phyloP scores from a whole-genome alignment of 176 grass and related monocot species.

The Musa schizocarpa region DNA sequence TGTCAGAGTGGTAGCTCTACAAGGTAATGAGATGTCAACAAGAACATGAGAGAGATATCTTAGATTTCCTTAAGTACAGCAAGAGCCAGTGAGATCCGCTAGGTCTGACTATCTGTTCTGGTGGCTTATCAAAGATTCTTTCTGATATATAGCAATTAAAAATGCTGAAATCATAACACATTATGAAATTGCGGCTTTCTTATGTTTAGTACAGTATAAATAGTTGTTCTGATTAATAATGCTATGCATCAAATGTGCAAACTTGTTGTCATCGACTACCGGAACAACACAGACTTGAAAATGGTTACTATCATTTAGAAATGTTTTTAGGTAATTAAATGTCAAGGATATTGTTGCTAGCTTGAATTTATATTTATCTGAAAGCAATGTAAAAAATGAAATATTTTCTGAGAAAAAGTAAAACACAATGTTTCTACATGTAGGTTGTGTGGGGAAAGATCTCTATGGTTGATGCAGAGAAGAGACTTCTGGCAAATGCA shows the following conservation, averaged over 20 bases:
- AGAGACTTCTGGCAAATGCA: slow-evolving; percentile 83
- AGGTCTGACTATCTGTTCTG: neutral
- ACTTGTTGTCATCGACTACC: neutral
- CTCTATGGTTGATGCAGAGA: slow-evolving; percentile 97
- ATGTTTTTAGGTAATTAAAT: neutral
- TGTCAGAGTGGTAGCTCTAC: neutral
- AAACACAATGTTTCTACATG: neutral
- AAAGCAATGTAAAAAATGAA: slow-evolving; percentile 5
- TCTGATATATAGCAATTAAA: neutral
- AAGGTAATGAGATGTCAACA: neutral
- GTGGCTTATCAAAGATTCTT: neutral
- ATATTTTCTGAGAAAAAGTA: neutral
- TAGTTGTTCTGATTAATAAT: neutral
- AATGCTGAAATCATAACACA: neutral
- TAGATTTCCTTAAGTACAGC: neutral
- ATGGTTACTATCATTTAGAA: neutral
- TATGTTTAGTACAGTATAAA: no score
- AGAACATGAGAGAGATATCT: neutral
- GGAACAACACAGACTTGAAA: neutral
- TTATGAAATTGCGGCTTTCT: no score
- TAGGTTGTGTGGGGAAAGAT: slow-evolving; percentile 95
- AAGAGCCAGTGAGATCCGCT: neutral
- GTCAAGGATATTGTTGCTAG: neutral
- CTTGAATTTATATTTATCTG: neutral
- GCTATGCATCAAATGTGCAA: neutral